Percentiles rank a stretch among this genome's conserved stretches.
phyloP scores from a whole-genome alignment of 371 early-diverging fungal genomes.

The Mortierella sp. region DNA sequence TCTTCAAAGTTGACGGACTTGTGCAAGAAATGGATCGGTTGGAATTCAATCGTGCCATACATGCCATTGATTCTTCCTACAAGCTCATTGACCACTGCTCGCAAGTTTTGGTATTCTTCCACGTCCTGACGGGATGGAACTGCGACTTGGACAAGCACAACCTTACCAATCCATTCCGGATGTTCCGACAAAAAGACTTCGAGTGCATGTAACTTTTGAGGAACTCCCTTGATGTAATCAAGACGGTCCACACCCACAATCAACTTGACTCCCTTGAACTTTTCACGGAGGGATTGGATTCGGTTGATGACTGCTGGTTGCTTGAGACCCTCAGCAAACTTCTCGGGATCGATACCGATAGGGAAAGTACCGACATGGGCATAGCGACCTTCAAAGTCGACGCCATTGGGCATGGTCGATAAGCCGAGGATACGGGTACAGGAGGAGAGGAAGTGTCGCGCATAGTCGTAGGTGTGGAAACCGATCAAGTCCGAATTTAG shows the following conservation, averaged over 20 bases:
- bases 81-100: constrained; percentile 91
- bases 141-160: constrained; percentile 97
- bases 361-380: constrained; percentile 98
- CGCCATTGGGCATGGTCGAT: constrained; percentile 91
- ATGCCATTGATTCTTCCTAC: constrained; percentile 98
- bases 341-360: constrained; percentile 99
- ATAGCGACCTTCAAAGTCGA: constrained; percentile 88
- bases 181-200: constrained; percentile 92
- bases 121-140: constrained; percentile 98
- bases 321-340: constrained; percentile 87
- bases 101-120: constrained; percentile 96
- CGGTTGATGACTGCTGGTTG: constrained; percentile 74
- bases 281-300: constrained; percentile 81
- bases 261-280: constrained; percentile 90
- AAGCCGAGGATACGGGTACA: constrained; percentile 96
- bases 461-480: constrained; percentile 99
- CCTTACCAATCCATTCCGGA: constrained; percentile 95
- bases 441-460: constrained; percentile 96
- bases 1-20: constrained; percentile 96
- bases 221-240: constrained; percentile 99
- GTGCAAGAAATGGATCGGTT: constrained; percentile 98
- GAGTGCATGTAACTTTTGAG: constrained; percentile 97
- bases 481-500: constrained; percentile 93
- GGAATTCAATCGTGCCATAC: constrained; percentile 93
- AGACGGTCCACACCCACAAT: constrained; percentile 99